Base-by-base conservation (phyloP, 331 rosid species). In the Acacia pycnantha region DNA sequence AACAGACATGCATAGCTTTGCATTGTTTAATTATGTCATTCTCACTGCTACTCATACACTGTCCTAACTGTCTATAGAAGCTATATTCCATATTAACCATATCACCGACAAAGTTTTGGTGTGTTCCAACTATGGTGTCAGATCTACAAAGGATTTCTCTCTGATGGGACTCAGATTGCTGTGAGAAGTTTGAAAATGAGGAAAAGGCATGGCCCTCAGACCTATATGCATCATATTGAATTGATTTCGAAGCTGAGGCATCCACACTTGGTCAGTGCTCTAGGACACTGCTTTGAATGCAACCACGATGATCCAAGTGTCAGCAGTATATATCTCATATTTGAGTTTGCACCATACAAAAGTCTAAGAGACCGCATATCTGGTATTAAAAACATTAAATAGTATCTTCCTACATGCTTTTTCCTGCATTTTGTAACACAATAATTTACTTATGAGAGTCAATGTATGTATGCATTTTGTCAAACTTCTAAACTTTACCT, bases 281-380 rank as follows among this genome's bases (percentile, higher is more conserved):
- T 93, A 81, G 97, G 97, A 40, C 97, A 93, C 86, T 92, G 93
- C 82, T 86, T 90, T 76, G 97, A 93, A 84, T 88, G 85, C 89
- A 82, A 72, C 77, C 89, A 83, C 15, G 92, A 91, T 62, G 93
- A 89, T 73, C 86, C 97, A 22, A 76, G 85, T 44, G 83, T 90
- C 54, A 84, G 87, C 89, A 86, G 89, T 79, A 78, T 93, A 56
- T 88, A 73, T 82, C 84, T 91, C 69, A 82, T 93, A 26, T 91
- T 88, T 61, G 97, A 93, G 89, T 89, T 89, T 80, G 85, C 85
- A 77, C 89, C 92, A 35, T 88, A 85, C 73, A 89, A 82, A 72
- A 91, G 85, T 13, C 76, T 93, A 69, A 78, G 97, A 87, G 83
- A 86, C 81, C 84, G 62, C 54, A 74, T 93, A 81, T 93, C 94